Conservation (phyloP, 1,139 yeast genomes). For the Candida sp. region DNA sequence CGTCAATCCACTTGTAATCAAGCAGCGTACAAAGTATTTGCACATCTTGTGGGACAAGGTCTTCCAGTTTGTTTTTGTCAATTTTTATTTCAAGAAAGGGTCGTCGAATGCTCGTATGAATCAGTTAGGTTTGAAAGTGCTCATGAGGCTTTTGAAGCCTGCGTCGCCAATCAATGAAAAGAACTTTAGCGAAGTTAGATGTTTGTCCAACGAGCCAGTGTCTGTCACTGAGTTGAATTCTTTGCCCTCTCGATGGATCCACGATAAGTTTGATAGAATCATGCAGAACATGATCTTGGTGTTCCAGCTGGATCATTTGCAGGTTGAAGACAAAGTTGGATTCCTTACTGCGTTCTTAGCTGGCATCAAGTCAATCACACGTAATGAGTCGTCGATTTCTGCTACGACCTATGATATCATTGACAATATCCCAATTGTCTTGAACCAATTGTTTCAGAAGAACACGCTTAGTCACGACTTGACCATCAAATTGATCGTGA, state of each 20-base stretch:
- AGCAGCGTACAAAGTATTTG: conserved; percentile 26
- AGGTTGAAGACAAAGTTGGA: conserved; percentile 28
- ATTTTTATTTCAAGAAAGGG: conserved; percentile 36
- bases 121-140: conserved; percentile 28
- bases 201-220: conserved; percentile 38
- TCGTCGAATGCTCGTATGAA: conserved; percentile 26
- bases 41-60: conserved; percentile 45
- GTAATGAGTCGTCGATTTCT: conserved; percentile 31
- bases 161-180: conserved; percentile 23
- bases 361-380: conserved; percentile 28
- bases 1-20: conserved; percentile 25
- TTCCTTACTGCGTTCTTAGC: conserved; percentile 29
- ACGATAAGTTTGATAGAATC: conserved; percentile 32
- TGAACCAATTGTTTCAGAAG: conserved; percentile 24
- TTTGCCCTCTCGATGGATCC: conserved; percentile 39
- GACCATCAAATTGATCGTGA: conserved; percentile 14
- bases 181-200: conserved; percentile 30
- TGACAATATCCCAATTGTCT: conserved; percentile 31
- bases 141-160: conserved; percentile 27
- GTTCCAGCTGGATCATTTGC: conserved; percentile 27
- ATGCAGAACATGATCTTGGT: conserved; percentile 28
- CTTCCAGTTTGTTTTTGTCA: conserved; percentile 33
- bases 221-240: conserved; percentile 33
- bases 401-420: conserved; percentile 34
- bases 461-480: conserved; percentile 20